Evolutionary conservation across 306 rosid genomes (phyloP).

Genomic region (Dalbergia oliveri): DNA sequence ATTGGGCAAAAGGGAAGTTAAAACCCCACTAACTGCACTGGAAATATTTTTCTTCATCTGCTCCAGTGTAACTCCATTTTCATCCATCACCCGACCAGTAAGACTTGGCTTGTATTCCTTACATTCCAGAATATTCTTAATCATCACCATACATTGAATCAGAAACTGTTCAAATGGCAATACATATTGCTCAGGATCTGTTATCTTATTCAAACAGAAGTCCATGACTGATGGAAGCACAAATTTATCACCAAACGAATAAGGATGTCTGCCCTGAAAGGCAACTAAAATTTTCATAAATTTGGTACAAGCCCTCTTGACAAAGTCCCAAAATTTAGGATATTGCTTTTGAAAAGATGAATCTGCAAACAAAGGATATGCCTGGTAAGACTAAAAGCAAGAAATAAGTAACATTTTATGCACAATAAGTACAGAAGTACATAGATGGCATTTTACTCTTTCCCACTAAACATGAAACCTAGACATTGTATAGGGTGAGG

Average conservation of each 20-base stretch:
- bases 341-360: constrained; percentile 74
- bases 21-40: constrained; percentile 77
- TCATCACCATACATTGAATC: constrained; percentile 96
- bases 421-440: constrained; percentile 32
- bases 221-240: constrained; percentile 84
- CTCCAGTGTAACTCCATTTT: constrained; percentile 76
- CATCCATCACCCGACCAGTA: constrained; percentile 92
- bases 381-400: constrained; percentile 40
- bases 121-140: constrained; percentile 90
- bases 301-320: constrained; percentile 84
- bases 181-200: constrained; percentile 79
- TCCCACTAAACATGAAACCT: background rate
- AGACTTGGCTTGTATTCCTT: constrained; percentile 89
- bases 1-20: constrained; percentile 82
- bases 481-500: background rate
- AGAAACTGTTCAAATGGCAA: constrained; percentile 87
- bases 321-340: constrained; percentile 84
- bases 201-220: constrained; percentile 89
- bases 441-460: constrained; percentile 27
- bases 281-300: constrained; percentile 90
- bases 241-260: constrained; percentile 82
- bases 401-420: constrained; percentile 35
- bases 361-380: constrained; percentile 64
- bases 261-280: constrained; percentile 93
- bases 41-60: constrained; percentile 88